Base-by-base conservation (phyloP, 371 early-diverging fungal genomes). In the Mucor lusitanicus region DNA sequence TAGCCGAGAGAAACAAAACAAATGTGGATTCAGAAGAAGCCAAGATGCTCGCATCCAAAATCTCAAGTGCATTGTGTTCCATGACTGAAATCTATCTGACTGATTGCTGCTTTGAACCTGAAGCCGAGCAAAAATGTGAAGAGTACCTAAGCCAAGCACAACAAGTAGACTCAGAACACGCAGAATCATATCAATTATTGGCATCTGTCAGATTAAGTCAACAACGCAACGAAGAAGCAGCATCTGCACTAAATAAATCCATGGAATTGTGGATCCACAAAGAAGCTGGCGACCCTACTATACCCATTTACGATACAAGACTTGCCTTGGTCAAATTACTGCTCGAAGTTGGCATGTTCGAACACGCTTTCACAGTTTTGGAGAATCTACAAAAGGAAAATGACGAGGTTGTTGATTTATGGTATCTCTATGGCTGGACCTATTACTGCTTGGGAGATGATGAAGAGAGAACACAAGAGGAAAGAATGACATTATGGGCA, bases 61-160 rank as follows among this genome's bases (percentile, higher is more conserved):
- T 94, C 65, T 88, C 95, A 0, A 85, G 89, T 37, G 96, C 96
- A 6, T 85, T 95, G 32, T 94, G 95, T 75, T 92, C 97, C 60
- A 93, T 98, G 92, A 88, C 94, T 3, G 99, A 98, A 71, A 93
- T 97, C 27, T 98, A 95, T 78, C 85, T 98, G 77, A 97, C 99
- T 0, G 99, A 98, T 72, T 94, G 93, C 76, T 97, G 97, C 77
- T 96, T 95, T 75, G 95, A 95, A 63, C 88, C 90, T 15, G 91
- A 95, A 56, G 98, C 99, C 7, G 97, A 96, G 77, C 76, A 83
- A 50, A 85, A 84, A 55, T 95, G 97, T 74, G 94, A 95, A 72
- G 73, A 83, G 37, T 92, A 86, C 70, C 72, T 94, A 67, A 67
- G 75, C 48, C 84, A 87, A 46, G 97, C 95, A 1, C 66, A 88